phyloP scores from a whole-genome alignment of 768 basidiomycete species.

The Collybia sp. region DNA sequence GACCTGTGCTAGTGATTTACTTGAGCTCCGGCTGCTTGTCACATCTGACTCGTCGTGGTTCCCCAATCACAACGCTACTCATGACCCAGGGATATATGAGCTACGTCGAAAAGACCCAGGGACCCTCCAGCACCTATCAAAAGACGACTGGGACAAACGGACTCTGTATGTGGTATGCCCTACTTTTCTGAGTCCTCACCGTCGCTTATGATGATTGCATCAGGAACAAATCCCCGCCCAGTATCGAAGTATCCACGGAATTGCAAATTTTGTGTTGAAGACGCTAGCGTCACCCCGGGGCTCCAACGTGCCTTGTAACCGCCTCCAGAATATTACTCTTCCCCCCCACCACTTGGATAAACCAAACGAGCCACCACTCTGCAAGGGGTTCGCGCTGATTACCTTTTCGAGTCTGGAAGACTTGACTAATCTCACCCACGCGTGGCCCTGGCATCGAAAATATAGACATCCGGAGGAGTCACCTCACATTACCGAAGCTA shows the following conservation, averaged over 20 bases:
- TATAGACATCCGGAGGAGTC: neutral
- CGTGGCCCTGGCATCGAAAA: constrained; percentile 60
- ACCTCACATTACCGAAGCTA: constrained; percentile 31
- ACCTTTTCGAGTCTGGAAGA: constrained; percentile 40
- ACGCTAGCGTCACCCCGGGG: constrained; percentile 22
- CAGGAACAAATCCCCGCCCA: constrained; percentile 72
- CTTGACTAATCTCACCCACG: constrained; percentile 33
- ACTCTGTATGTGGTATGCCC: constrained; percentile 65
- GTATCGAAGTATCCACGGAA: constrained; percentile 45
- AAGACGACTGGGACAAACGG: constrained; percentile 55
- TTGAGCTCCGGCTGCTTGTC: constrained; percentile 64
- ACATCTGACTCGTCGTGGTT: constrained; percentile 31
- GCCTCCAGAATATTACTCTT: constrained; percentile 50
- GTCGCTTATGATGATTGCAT: neutral
- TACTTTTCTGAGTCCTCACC: neutral
- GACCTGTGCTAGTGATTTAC: constrained; percentile 30
- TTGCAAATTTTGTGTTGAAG: constrained; percentile 38
- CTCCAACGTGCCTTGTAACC: constrained; percentile 6
- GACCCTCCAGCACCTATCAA: constrained; percentile 13
- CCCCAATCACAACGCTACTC: constrained; percentile 3
- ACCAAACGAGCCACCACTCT: constrained; percentile 47
- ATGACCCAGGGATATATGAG: constrained; percentile 56
- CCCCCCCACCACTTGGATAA: constrained; percentile 64
- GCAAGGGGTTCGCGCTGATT: constrained; percentile 76
- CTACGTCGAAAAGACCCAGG: constrained; percentile 53